Evolutionary conservation across 1,139 yeast genomes (phyloP).

Genomic region (Schwanniomyces etchellsii): DNA sequence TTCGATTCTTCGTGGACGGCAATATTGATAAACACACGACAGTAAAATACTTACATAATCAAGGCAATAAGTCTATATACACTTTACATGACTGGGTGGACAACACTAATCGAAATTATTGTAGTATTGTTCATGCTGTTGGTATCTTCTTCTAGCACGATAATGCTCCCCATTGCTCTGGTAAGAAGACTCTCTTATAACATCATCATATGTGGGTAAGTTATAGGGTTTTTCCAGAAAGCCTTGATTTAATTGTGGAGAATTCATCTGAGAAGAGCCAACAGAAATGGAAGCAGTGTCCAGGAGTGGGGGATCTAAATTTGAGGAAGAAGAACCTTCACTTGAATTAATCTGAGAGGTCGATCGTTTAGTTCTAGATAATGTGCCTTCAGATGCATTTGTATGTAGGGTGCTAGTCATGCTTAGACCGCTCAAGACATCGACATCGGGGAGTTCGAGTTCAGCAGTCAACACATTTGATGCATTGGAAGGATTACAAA

Average conservation of each 20-base stretch:
- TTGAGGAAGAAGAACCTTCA: not conserved
- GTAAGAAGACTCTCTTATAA: constrained; percentile 18
- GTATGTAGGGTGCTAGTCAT: constrained; percentile 19
- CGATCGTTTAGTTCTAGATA: constrained; percentile 1
- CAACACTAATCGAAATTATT: too few relatives aligned
- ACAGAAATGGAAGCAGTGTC: constrained; percentile 2
- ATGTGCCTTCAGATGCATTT: constrained; percentile 9
- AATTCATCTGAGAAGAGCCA: too few relatives aligned
- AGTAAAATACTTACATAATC: constrained; percentile 4
- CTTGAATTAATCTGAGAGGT: not conserved
- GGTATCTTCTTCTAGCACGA: constrained; percentile 31
- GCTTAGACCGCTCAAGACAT: constrained; percentile 38
- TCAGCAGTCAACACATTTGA: constrained; percentile 23
- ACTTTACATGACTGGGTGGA: too few relatives aligned
- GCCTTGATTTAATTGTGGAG: too few relatives aligned
- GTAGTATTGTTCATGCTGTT: constrained; percentile 32
- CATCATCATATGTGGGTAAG: constrained; percentile 36
- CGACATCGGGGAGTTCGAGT: constrained; percentile 30
- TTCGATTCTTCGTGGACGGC: constrained; percentile 4
- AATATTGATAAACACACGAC: constrained; percentile 1
- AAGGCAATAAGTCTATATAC: constrained; percentile 8
- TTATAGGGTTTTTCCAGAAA: too few relatives aligned
- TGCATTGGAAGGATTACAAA: constrained; percentile 14
- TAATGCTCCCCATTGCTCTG: constrained; percentile 24
- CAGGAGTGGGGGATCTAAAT: not conserved